phyloP scores from a whole-genome alignment of 306 rosid genomes.

The Lotus japonicus region DNA sequence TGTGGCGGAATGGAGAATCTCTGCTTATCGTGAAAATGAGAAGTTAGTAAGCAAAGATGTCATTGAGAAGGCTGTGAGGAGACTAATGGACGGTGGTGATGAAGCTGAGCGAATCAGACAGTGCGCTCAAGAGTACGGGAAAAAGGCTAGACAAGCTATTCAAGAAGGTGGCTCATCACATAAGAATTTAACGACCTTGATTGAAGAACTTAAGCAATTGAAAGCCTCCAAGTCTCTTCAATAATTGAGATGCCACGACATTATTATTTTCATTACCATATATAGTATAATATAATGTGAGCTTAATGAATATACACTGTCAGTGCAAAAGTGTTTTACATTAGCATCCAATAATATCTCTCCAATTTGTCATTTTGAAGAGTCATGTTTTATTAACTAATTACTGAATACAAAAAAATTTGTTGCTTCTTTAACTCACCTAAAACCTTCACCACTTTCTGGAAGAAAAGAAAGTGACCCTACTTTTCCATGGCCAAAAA shows the following conservation, averaged over 20 bases:
- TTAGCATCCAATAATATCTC: too few relatives aligned
- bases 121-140: neutral
- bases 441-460: too few relatives aligned
- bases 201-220: constrained; percentile 9
- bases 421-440: too few relatives aligned
- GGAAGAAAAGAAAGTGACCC: too few relatives aligned
- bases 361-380: too few relatives aligned
- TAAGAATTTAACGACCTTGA: constrained; percentile 5
- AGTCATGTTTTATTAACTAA: too few relatives aligned
- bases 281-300: too few relatives aligned
- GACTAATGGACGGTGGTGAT: constrained; percentile 30
- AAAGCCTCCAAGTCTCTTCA: neutral
- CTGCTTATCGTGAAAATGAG: neutral
- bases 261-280: too few relatives aligned
- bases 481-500: too few relatives aligned
- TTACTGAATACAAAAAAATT: too few relatives aligned
- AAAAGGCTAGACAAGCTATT: constrained; percentile 22
- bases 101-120: constrained; percentile 17
- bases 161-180: constrained; percentile 21
- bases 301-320: too few relatives aligned
- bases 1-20: neutral
- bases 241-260: neutral
- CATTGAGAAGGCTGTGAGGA: constrained; percentile 24
- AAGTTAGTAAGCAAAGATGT: constrained; percentile 15
- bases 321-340: too few relatives aligned